phyloP scores from a whole-genome alignment of 164 flowering plant genomes.

The Buxus sempervirens region DNA sequence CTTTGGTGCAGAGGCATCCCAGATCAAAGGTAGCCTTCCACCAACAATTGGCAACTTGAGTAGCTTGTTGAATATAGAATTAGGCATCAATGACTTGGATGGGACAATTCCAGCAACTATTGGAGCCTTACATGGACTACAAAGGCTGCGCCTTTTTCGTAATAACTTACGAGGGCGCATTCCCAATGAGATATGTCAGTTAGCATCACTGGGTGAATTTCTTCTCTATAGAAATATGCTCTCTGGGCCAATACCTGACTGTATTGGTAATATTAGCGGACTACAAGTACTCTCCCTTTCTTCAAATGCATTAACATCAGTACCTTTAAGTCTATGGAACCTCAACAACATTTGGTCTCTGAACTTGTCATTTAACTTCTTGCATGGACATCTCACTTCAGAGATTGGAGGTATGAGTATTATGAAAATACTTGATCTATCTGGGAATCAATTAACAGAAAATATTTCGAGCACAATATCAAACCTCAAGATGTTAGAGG shows the following conservation, averaged over 20 bases:
- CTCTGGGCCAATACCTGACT: conserved; percentile 15
- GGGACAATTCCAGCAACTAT: conserved; percentile 6
- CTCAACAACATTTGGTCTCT: conserved; percentile 3
- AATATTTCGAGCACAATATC: conserved; percentile 2
- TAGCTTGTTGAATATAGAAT: background rate
- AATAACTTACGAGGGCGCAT: background rate
- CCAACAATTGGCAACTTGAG: conserved; percentile 25
- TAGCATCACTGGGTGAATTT: conserved; percentile 6
- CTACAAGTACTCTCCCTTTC: conserved; percentile 2
- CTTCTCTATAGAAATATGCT: conserved; percentile 6
- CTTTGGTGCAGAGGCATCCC: conserved; percentile 1
- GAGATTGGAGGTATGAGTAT: conserved; percentile 7
- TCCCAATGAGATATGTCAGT: background rate
- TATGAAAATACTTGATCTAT: background rate
- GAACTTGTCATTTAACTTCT: conserved; percentile 1
- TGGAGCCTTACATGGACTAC: background rate
- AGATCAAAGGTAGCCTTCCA: conserved; percentile 27
- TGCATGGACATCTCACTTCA: conserved; percentile 7
- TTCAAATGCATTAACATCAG: conserved; percentile 9
- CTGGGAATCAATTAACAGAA: conserved; percentile 5
- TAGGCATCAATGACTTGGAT: conserved; percentile 15
- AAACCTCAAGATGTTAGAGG: conserved; percentile 1
- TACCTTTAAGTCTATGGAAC: conserved; percentile 11
- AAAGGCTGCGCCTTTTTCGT: background rate
- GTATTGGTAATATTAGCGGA: conserved; percentile 14